These are phyloP conservation scores for Didymella segeticola DNA, from an alignment of 2,329 filamentous ascomycete species.

Conservation along the genomic window DNA sequence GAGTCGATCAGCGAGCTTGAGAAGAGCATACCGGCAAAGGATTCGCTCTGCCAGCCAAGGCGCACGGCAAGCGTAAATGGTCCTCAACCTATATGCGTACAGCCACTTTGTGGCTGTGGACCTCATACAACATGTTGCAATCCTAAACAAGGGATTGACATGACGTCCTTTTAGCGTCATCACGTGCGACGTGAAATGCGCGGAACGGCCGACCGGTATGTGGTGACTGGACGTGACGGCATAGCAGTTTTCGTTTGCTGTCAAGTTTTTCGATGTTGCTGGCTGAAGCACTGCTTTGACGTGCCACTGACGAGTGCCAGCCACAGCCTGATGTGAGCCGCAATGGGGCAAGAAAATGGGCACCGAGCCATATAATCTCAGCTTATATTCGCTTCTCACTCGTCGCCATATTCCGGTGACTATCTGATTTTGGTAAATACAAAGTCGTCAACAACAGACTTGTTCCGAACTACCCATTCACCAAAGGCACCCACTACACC, in stretches of 20 bases:
- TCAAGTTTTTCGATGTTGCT: not conserved
- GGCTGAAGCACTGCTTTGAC: not conserved
- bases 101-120: not conserved
- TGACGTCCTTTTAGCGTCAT: conserved; percentile 11
- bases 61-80: not conserved
- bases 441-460: not conserved
- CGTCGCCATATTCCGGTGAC: not conserved
- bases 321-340: not conserved
- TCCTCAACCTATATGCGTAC: not conserved
- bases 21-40: not conserved
- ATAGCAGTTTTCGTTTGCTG: not conserved
- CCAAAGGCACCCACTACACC: not conserved
- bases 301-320: conserved; percentile 3
- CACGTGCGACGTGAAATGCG: conserved; percentile 8
- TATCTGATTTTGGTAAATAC: not conserved
- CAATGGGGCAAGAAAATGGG: too few species aligned
- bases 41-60: conserved; percentile 3
- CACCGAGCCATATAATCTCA: not conserved
- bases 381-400: not conserved
- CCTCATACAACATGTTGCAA: not conserved
- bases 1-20: not conserved
- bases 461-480: not conserved
- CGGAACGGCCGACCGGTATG: not conserved
- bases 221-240: not conserved
- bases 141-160: not conserved